Evolutionary conservation across 2,329 filamentous ascomycete genomes (phyloP).

Genomic region (Polytolypa hystricis): DNA sequence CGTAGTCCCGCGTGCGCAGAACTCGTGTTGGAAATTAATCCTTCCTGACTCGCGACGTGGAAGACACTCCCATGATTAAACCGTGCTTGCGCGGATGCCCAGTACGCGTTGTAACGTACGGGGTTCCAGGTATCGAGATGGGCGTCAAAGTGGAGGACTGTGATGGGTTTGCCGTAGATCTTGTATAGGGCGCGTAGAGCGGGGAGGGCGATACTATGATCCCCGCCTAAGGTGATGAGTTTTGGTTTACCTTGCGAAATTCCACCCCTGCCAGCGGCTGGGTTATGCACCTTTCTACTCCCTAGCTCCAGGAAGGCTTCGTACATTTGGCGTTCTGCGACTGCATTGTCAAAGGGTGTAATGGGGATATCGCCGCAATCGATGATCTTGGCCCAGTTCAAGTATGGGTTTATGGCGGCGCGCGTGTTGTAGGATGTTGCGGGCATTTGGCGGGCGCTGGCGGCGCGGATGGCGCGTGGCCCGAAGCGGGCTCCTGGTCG

Average conservation of each 20-base stretch:
- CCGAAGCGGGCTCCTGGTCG: constrained; percentile 69
- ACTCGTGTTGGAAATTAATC: constrained; percentile 60
- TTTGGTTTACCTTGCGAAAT: constrained; percentile 34
- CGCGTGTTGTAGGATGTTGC: constrained; percentile 75
- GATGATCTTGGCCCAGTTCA: constrained; percentile 63
- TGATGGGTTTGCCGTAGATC: constrained; percentile 51
- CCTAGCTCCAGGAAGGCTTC: constrained; percentile 64
- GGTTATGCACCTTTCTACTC: constrained; percentile 29
- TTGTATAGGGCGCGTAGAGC: constrained; percentile 55
- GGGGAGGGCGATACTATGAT: constrained; percentile 60
- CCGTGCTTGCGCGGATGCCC: constrained; percentile 57
- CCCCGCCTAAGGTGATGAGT: constrained; percentile 60
- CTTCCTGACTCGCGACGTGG: constrained; percentile 74
- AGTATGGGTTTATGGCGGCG: constrained; percentile 72
- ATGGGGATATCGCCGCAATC: constrained; percentile 89
- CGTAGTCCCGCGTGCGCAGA: constrained; percentile 76
- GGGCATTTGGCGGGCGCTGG: constrained; percentile 67
- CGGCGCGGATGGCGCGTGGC: constrained; percentile 74
- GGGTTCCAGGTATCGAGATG: constrained; percentile 84
- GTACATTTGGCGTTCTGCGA: constrained; percentile 75
- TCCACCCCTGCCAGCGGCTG: constrained; percentile 18
- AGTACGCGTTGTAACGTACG: constrained; percentile 62
- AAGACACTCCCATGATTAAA: constrained; percentile 91
- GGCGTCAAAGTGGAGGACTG: constrained; percentile 65
- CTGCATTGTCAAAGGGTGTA: constrained; percentile 72